Percentiles rank a stretch among this genome's conserved stretches.
phyloP scores from a whole-genome alignment of 768 basidiomycete species.

The Suillus sp. region DNA sequence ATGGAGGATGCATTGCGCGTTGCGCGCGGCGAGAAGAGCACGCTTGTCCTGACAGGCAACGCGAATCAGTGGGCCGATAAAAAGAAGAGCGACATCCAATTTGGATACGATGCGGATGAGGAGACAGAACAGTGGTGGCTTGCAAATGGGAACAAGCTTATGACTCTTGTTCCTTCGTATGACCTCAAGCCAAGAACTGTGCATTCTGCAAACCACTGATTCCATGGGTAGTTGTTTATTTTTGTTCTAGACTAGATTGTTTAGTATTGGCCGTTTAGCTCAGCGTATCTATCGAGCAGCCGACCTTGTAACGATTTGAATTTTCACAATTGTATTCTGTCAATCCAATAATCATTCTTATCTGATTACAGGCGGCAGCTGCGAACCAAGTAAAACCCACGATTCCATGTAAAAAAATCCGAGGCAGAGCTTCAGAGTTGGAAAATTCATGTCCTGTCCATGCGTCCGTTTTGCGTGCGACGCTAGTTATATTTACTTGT shows the following conservation, averaged over 20 bases:
- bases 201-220: background rate
- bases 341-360: too few relatives aligned
- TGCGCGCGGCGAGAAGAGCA: constrained; percentile 20
- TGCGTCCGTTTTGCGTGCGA: background rate
- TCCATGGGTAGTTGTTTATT: background rate
- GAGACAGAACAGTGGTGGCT: constrained; percentile 55
- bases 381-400: background rate
- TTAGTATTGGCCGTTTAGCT: background rate
- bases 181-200: background rate
- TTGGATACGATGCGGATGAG: constrained; percentile 56
- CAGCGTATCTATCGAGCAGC: background rate
- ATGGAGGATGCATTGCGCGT: constrained; percentile 43
- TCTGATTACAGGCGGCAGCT: too few relatives aligned
- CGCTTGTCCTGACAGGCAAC: constrained; percentile 32
- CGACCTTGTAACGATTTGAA: background rate
- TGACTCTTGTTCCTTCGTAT: background rate
- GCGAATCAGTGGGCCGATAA: constrained; percentile 64
- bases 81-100: constrained; percentile 47
- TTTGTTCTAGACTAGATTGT: background rate
- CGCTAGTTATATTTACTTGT: background rate
- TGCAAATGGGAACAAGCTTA: constrained; percentile 29
- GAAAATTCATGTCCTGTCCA: background rate
- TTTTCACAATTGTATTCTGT: too few relatives aligned
- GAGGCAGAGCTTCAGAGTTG: background rate
- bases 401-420: background rate